phyloP scores from a whole-genome alignment of 2,329 filamentous ascomycete species.

The Bipolaris oryzae region DNA sequence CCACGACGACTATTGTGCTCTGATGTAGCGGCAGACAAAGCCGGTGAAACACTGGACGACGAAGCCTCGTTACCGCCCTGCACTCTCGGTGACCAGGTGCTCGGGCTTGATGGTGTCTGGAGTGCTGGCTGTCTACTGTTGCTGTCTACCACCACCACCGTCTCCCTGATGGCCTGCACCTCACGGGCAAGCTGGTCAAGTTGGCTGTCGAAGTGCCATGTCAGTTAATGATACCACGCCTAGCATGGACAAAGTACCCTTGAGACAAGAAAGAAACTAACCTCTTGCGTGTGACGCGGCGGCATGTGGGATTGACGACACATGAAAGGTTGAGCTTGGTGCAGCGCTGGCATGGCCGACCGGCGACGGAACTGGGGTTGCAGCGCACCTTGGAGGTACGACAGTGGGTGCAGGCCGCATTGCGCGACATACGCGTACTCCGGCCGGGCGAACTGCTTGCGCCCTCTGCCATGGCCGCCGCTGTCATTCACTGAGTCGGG shows the following conservation, averaged over 20 bases:
- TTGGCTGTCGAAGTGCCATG: neutral
- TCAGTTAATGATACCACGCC: neutral
- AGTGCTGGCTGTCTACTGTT: neutral
- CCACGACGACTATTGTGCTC: neutral
- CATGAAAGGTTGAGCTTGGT: neutral
- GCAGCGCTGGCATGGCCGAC: neutral
- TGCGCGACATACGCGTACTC: neutral
- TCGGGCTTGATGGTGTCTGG: neutral
- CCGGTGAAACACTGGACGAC: neutral
- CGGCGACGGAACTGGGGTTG: neutral
- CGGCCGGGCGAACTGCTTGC: neutral
- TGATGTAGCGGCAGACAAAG: neutral
- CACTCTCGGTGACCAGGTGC: neutral
- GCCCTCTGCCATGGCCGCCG: neutral
- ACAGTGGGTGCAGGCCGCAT: neutral
- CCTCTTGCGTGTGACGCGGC: neutral
- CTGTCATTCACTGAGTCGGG: neutral
- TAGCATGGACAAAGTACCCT: neutral
- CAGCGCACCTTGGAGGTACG: neutral
- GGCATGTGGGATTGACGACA: neutral
- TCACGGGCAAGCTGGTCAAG: neutral
- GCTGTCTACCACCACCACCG: neutral
- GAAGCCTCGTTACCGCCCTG: neutral
- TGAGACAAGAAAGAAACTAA: neutral
- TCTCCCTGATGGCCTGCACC: neutral